Conservation (phyloP, 208 protist genomes). For the Trypanosoma cruzi region DNA sequence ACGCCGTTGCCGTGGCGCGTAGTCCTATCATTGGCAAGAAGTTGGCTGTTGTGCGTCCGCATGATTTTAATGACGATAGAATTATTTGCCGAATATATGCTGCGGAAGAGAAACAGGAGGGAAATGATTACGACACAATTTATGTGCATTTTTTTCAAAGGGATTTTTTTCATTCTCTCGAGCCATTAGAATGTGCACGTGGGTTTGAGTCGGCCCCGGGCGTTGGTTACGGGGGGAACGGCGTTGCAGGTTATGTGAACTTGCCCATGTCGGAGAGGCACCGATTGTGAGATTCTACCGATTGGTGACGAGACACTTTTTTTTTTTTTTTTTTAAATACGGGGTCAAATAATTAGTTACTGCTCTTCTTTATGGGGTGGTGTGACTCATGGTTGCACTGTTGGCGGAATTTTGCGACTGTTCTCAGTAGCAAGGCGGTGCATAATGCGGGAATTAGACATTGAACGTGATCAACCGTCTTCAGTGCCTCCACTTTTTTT, state of each 20-base stretch:
- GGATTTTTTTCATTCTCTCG: conserved; percentile 15
- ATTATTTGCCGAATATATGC: conserved; percentile 12
- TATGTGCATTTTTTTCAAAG: conserved; percentile 14
- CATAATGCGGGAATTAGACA: neutral
- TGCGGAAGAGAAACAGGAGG: neutral
- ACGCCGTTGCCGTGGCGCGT: neutral
- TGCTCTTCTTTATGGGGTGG: neutral
- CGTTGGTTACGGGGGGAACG: neutral
- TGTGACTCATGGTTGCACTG: neutral
- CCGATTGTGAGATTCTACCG: too few species aligned
- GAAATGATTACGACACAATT: neutral
- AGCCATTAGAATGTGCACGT: neutral
- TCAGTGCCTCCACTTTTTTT: neutral
- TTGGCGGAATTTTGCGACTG: neutral
- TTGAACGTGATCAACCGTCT: neutral
- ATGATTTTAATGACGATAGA: conserved; percentile 16
- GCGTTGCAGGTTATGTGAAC: neutral
- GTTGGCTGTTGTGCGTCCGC: conserved; percentile 16
- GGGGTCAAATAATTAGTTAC: too few species aligned
- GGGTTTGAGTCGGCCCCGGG: neutral
- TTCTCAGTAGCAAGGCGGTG: neutral
- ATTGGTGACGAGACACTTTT: neutral
- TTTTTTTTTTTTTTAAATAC: neutral
- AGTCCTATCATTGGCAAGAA: neutral
- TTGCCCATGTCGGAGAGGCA: neutral